Evolutionary conservation across 306 rosid genomes (phyloP).

Genomic region (Cucumis sativus): Cucumber_9930_V3 NC_026659.2:1668001-1668500

Average conservation of each 20-base stretch:
- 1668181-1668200: constrained; percentile 94
- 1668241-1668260: neutral
- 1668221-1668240: neutral
- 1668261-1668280: neutral
- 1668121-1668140: constrained; percentile 85
- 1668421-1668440: too few relatives aligned
- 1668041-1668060: neutral
- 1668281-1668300: too few relatives aligned
- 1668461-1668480: too few relatives aligned
- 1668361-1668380: too few relatives aligned
- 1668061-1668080: too few relatives aligned
- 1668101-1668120: constrained; percentile 15
- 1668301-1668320: too few relatives aligned
- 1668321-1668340: too few relatives aligned
- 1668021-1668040: neutral
- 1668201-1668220: constrained; percentile 61
- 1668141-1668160: constrained; percentile 82
- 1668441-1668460: too few relatives aligned
- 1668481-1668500: too few relatives aligned
- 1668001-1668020: neutral
- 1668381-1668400: too few relatives aligned
- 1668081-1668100: neutral
- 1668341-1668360: too few relatives aligned
- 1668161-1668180: constrained; percentile 81
- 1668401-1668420: too few relatives aligned